Evolutionary conservation across 116 monocot genomes (phyloP), one percentile per base, ranked within the genome.

Genomic region (Phalaenopsis hybrid): DNA sequence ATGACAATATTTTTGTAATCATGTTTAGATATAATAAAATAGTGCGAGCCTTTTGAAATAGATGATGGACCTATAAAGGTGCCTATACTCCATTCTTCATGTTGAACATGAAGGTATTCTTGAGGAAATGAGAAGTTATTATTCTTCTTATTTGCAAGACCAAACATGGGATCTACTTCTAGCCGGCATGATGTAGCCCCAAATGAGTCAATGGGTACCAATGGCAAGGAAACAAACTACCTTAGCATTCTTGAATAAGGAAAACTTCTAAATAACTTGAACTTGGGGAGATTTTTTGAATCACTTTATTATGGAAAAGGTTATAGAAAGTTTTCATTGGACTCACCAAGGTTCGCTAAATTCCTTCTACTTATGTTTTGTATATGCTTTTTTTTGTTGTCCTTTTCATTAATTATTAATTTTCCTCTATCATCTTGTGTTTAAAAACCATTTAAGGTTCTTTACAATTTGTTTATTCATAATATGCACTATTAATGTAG

Each of bases 51-150:
- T 52, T 52, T 13, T 12, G n/a, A n/a, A n/a, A n/a, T n/a, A 52
- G 2, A 13, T 15, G 16, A 52, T 13, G 52, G 12, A 52, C 16
- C 15, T 13, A n/a, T 52, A 13, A 85, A 97, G 97, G 87, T 98
- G 79, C 84, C 83, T 98, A 87, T 95, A 98, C 75, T 86, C 92
- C 7, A 87, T 95, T 85, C 85, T 98, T 80, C 97, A 98, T 84
- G 97, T 93, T 79, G 97, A 98, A 81, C 93, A 98, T 82, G 93
- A 95, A 88, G 65, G 75, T 61, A 75, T 93, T 48, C 86, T 95
- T 46, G 97, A 98, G 81, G 92, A 98, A 75, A 93, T 98, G 97
- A 88, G 97, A 17, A 55, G 74, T 9, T 88, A 85, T 81, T 94
- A 98, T 83, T 81, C 85, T 55, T 79, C 80, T 17, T 74, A 77